Conservation (phyloP, 257 asterid species). For the Buddleja alternifolia region DNA sequence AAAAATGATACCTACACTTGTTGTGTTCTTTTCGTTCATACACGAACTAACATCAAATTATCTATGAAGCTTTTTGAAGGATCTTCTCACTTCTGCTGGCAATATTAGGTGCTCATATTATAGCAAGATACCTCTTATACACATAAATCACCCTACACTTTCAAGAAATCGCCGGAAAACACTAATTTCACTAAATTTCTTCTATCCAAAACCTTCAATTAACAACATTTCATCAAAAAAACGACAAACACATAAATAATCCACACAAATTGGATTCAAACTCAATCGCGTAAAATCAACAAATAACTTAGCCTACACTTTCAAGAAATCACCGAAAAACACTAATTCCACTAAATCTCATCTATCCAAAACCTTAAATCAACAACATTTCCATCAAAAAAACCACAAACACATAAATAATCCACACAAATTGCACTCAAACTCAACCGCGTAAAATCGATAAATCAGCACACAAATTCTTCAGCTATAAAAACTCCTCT, state of each 20-base stretch:
- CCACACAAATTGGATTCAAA: background rate
- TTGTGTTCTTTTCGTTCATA: too few relatives aligned
- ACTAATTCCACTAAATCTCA: too few relatives aligned
- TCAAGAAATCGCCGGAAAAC: background rate
- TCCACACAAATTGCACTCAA: background rate
- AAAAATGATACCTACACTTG: background rate
- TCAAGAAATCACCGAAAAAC: conserved; percentile 2
- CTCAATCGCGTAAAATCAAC: conserved; percentile 6
- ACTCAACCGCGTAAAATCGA: conserved; percentile 14
- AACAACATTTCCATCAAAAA: background rate
- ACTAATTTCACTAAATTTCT: too few relatives aligned
- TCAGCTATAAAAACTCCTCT: background rate
- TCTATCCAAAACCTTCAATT: background rate
- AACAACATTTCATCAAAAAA: conserved; percentile 2
- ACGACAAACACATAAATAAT: conserved; percentile 10
- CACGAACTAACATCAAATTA: too few relatives aligned
- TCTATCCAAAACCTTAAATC: background rate
- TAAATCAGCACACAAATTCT: background rate
- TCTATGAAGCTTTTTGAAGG: background rate
- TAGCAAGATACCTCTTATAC: background rate
- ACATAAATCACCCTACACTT: background rate
- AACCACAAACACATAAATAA: conserved; percentile 15
- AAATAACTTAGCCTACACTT: background rate
- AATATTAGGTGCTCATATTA: background rate
- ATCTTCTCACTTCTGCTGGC: background rate